Evolutionary conservation across 805 yeast species (phyloP).

Genomic region (Myxozyma kluyveri): DNA sequence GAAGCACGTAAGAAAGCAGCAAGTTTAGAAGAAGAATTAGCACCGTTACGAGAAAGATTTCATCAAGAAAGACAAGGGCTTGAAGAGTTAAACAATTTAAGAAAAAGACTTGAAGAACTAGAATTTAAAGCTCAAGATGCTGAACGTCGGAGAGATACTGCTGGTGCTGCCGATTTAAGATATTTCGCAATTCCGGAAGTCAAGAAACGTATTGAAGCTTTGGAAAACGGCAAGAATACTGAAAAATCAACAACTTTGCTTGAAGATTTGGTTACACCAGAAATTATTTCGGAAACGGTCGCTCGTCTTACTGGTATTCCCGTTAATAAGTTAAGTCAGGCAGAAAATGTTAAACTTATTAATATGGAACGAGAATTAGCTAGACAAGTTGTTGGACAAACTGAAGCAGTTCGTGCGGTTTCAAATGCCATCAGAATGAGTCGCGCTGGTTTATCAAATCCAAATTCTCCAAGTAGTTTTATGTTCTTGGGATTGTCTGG

Average conservation of each 20-base stretch:
- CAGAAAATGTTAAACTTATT: slow-evolving; percentile 89
- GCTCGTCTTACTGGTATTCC: slow-evolving; percentile 97
- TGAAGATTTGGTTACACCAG: slow-evolving; percentile 86
- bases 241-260: slow-evolving; percentile 60
- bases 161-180: slow-evolving; percentile 90
- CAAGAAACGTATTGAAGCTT: slow-evolving; percentile 64
- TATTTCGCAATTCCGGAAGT: slow-evolving; percentile 97
- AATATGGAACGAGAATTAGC: slow-evolving; percentile 89
- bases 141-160: slow-evolving; percentile 93
- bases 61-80: slow-evolving; percentile 85
- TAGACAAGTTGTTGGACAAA: slow-evolving; percentile 86
- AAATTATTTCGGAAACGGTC: slow-evolving; percentile 93
- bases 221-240: slow-evolving; percentile 75
- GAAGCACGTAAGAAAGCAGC: slow-evolving; percentile 78
- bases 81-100: slow-evolving; percentile 82
- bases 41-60: slow-evolving; percentile 82
- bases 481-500: slow-evolving; percentile 93
- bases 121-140: slow-evolving; percentile 94
- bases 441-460: slow-evolving; percentile 93
- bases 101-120: slow-evolving; percentile 86
- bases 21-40: slow-evolving; percentile 76
- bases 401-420: slow-evolving; percentile 93
- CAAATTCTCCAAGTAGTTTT: slow-evolving; percentile 87
- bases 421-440: slow-evolving; percentile 90
- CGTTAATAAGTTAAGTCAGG: slow-evolving; percentile 87